Evolutionary conservation across 2,329 filamentous ascomycete species (phyloP).

Genomic region (Fusarium sp.): DNA sequence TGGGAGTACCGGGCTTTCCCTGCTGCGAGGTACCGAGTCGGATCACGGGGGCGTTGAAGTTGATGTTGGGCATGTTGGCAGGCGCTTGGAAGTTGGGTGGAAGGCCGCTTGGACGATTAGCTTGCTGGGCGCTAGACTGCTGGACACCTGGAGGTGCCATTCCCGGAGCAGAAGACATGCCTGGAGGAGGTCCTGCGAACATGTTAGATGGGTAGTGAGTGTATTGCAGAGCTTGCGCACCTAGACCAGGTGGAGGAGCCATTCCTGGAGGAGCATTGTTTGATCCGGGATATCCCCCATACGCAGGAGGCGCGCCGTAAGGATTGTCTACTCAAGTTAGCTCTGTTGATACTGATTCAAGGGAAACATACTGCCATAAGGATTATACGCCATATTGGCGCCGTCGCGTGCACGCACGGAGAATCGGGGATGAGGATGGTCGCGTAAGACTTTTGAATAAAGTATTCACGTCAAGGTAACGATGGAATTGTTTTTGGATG

Average conservation of each 20-base stretch:
- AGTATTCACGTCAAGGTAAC: neutral
- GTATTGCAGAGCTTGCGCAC: constrained; percentile 59
- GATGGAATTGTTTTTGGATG: neutral
- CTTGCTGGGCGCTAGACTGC: constrained; percentile 76
- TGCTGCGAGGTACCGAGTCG: constrained; percentile 83
- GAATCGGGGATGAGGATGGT: neutral
- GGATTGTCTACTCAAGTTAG: constrained; percentile 54
- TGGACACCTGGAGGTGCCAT: constrained; percentile 82
- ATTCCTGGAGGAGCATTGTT: constrained; percentile 69
- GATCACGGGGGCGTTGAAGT: constrained; percentile 97
- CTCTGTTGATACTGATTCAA: neutral
- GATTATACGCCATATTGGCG: constrained; percentile 66
- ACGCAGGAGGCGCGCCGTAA: constrained; percentile 81
- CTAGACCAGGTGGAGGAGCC: constrained; percentile 83
- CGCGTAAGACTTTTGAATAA: neutral
- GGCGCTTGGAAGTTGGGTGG: constrained; percentile 88
- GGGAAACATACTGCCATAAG: constrained; percentile 62
- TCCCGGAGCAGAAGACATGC: constrained; percentile 82
- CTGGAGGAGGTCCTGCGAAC: constrained; percentile 74
- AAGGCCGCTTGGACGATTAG: constrained; percentile 82
- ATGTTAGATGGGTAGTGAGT: constrained; percentile 26
- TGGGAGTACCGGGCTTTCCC: constrained; percentile 64
- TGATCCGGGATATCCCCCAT: constrained; percentile 73
- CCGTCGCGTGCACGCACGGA: constrained; percentile 18
- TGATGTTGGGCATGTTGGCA: constrained; percentile 94